Conservation (phyloP, 83 land plant genomes). For the Larix sibirica region DNA sequence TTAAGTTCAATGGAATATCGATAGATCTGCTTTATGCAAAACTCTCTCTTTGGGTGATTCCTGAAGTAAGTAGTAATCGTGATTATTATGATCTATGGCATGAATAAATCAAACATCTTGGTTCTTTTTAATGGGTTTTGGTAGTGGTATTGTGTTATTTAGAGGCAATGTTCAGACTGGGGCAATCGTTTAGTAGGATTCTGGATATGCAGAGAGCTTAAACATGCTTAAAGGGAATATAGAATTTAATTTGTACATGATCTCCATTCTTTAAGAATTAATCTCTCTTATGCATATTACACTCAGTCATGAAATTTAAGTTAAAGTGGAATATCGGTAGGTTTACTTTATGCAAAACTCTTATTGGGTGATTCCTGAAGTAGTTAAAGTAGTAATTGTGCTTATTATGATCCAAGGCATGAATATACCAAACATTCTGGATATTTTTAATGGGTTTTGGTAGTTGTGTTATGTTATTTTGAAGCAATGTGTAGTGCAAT, state of each 20-base stretch:
- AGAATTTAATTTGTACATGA: too few species aligned
- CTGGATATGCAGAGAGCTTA: too few species aligned
- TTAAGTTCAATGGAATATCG: conserved; percentile 87
- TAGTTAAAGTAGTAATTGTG: conserved; percentile 24
- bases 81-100: not conserved
- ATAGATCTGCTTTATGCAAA: conserved; percentile 95
- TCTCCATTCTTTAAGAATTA: too few species aligned
- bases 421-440: not conserved
- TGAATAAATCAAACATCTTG: not conserved
- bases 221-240: too few species aligned
- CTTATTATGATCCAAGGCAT: not conserved
- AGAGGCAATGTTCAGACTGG: not conserved
- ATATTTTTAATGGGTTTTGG: not conserved
- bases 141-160: not conserved
- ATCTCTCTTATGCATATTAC: too few species aligned
- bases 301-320: conserved; percentile 89
- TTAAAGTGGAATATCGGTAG: conserved; percentile 84
- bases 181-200: too few species aligned
- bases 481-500: not conserved
- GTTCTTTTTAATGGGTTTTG: not conserved
- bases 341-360: conserved; percentile 75
- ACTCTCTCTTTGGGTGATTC: conserved; percentile 77
- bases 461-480: not conserved
- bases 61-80: conserved; percentile 60
- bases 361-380: too few species aligned